Conservation (phyloP, 441 rosid species). For the Theobroma grandiflorum region DNA sequence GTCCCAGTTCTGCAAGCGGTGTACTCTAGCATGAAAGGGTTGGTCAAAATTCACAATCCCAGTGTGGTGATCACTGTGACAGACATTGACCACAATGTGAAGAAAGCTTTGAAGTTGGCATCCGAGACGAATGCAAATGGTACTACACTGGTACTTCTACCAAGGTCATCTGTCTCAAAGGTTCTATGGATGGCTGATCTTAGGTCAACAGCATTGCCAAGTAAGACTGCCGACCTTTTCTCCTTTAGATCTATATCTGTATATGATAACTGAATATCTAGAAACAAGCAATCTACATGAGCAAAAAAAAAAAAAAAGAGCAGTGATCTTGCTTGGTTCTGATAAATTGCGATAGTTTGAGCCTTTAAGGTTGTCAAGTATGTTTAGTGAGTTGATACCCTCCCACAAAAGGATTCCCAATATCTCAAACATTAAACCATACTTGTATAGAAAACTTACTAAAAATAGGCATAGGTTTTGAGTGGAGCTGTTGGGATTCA, state of each 20-base stretch:
- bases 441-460: no score
- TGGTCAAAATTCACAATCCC: slow-evolving; percentile 90
- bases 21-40: slow-evolving; percentile 90
- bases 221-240: slow-evolving; percentile 52
- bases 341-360: neutral
- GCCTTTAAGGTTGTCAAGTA: neutral
- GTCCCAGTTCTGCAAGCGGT: slow-evolving; percentile 87
- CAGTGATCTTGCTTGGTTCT: no score
- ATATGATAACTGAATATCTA: neutral
- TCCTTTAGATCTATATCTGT: neutral
- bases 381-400: neutral
- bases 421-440: neutral
- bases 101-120: slow-evolving; percentile 94
- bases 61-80: slow-evolving; percentile 80
- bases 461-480: neutral
- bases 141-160: slow-evolving; percentile 69
- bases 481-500: neutral
- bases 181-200: slow-evolving; percentile 99
- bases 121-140: slow-evolving; percentile 57
- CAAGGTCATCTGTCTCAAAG: slow-evolving; percentile 74
- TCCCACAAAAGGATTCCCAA: neutral
- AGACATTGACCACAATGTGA: slow-evolving; percentile 75
- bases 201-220: slow-evolving; percentile 92
- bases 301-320: no score
- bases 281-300: no score